Conservation (phyloP, 768 basidiomycete genomes). For the Clathrus columnatus region DNA sequence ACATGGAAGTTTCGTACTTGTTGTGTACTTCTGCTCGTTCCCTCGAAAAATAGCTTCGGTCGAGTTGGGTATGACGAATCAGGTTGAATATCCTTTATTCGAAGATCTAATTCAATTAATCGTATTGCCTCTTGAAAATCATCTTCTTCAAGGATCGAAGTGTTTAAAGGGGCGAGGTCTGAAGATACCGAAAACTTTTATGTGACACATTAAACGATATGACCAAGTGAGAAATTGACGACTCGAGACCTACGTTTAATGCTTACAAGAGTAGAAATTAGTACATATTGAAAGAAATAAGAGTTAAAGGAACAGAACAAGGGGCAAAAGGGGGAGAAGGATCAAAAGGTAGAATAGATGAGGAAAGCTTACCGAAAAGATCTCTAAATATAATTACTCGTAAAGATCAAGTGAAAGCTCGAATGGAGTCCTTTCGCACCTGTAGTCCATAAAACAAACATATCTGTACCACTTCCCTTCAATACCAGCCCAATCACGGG, state of each 20-base stretch:
- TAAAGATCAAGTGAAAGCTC: not conserved
- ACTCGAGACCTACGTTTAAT: conserved; percentile 21
- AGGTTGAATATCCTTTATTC: conserved; percentile 28
- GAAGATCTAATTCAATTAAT: conserved; percentile 48
- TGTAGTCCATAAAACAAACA: conserved; percentile 74
- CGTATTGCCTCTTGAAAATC: conserved; percentile 58
- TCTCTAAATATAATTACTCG: conserved; percentile 21
- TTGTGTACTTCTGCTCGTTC: conserved; percentile 3
- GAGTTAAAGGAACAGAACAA: conserved; percentile 8
- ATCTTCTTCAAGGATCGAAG: conserved; percentile 44
- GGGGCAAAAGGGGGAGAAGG: not conserved
- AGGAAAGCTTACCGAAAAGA: conserved; percentile 33
- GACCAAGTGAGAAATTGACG: no score
- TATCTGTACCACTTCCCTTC: conserved; percentile 69
- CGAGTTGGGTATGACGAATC: conserved; percentile 8
- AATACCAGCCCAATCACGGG: conserved; percentile 64
- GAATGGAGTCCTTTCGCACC: conserved; percentile 29
- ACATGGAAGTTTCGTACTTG: not conserved
- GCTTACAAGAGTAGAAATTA: conserved; percentile 15
- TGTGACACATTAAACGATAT: no score
- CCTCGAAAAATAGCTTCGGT: conserved; percentile 13
- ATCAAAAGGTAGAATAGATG: not conserved
- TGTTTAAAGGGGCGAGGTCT: conserved; percentile 29
- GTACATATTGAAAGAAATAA: not conserved
- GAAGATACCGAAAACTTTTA: conserved; percentile 13